Evolutionary conservation across 2,329 filamentous ascomycete species (phyloP).

Genomic region (Apiospora koreana): DNA sequence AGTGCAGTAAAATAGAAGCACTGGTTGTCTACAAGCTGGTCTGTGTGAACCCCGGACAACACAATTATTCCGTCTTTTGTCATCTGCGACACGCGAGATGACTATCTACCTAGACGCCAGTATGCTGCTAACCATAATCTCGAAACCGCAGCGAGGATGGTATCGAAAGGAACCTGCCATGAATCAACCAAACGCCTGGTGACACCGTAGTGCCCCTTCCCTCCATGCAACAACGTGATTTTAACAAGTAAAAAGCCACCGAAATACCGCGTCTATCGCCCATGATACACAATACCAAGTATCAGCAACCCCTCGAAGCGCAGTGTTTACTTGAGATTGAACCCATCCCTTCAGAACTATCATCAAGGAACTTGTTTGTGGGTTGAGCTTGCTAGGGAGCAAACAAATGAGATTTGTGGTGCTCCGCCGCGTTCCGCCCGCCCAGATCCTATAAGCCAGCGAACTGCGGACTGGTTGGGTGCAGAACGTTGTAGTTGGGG

Average conservation of each 20-base stretch:
- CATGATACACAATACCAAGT: not conserved
- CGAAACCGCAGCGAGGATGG: not conserved
- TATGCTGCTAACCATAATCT: constrained; percentile 1
- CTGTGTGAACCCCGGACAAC: not conserved
- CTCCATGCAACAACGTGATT: constrained; percentile 2
- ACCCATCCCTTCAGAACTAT: not conserved
- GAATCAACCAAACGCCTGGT: constrained; percentile 2
- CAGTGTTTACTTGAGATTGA: not conserved
- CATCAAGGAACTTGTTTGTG: not conserved
- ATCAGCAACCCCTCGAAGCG: not conserved
- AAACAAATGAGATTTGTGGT: not conserved
- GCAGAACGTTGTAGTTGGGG: constrained; percentile 31
- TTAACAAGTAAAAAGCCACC: constrained; percentile 5
- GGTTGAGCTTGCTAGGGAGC: not conserved
- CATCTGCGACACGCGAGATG: not conserved
- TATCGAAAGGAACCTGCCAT: not conserved
- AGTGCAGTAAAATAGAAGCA: not conserved
- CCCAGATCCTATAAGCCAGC: constrained; percentile 27
- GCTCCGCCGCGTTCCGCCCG: not conserved
- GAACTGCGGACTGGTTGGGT: constrained; percentile 34
- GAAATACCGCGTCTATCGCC: not conserved
- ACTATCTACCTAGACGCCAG: not conserved
- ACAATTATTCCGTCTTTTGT: not conserved
- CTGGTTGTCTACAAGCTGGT: not conserved
- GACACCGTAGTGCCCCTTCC: not conserved